Evolutionary conservation across 495 filamentous ascomycete species (phyloP).

Genomic region (Ascobolus immersus): DNA sequence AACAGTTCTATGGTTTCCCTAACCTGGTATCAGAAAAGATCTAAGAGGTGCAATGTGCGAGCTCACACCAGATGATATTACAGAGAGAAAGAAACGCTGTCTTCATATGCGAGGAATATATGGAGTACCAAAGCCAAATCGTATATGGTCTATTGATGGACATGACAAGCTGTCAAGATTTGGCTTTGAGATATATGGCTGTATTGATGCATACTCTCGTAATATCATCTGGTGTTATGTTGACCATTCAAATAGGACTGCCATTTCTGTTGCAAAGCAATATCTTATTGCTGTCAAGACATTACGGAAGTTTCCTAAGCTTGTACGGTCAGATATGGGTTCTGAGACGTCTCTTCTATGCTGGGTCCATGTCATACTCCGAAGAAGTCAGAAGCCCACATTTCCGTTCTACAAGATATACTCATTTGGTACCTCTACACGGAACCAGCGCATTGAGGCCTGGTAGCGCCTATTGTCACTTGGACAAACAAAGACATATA

Average conservation of each 20-base stretch:
- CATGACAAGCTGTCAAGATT: conserved; percentile 4
- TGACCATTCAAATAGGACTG: background rate
- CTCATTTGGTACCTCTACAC: background rate
- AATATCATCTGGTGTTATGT: conserved; percentile 5
- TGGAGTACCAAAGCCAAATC: no score
- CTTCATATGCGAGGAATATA: no score
- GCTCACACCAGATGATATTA: no score
- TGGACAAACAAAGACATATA: no score
- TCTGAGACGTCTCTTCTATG: conserved; percentile 2
- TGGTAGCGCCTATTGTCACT: background rate
- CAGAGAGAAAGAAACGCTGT: no score
- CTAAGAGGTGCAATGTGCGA: no score
- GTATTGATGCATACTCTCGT: conserved; percentile 6
- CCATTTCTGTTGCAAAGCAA: conserved; percentile 2
- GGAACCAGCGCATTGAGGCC: conserved; percentile 1
- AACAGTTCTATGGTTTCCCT: no score
- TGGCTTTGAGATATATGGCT: conserved; percentile 7
- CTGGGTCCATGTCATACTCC: background rate
- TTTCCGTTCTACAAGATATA: background rate
- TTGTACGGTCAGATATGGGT: conserved; percentile 1
- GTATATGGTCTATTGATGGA: conserved; percentile 3
- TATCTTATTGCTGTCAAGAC: conserved; percentile 1
- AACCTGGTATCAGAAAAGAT: no score
- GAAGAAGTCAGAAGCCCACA: background rate
- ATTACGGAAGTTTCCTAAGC: background rate